Evolutionary conservation across 75 land plant species (phyloP).

Genomic region (Azolla pinnata): DNA sequence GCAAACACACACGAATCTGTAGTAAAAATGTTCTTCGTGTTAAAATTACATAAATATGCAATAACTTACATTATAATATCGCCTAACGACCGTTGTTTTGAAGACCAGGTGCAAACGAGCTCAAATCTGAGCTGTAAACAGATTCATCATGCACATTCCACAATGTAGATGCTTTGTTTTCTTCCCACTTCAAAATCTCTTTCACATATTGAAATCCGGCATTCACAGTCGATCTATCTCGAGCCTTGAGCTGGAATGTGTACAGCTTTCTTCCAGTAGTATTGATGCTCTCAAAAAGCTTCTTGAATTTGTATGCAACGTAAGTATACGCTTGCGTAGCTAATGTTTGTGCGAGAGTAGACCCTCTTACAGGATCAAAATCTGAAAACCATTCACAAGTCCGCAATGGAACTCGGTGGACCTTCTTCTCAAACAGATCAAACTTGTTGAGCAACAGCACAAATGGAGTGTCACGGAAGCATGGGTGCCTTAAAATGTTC

Average conservation of each 20-base stretch:
- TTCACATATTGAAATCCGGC: slow-evolving; percentile 77
- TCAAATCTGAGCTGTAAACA: slow-evolving; percentile 77
- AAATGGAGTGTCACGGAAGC: slow-evolving; percentile 63
- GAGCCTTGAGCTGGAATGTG: slow-evolving; percentile 72
- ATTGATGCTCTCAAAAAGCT: slow-evolving; percentile 50
- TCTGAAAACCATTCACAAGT: slow-evolving; percentile 81
- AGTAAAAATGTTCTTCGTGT: no score
- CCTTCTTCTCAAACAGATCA: slow-evolving; percentile 72
- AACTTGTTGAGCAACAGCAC: slow-evolving; percentile 79
- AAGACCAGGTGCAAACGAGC: slow-evolving; percentile 57
- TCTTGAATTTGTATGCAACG: slow-evolving; percentile 81
- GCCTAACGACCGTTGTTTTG: neutral
- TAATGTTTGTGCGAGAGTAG: slow-evolving; percentile 30
- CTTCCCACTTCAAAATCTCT: slow-evolving; percentile 90
- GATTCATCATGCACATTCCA: slow-evolving; percentile 50
- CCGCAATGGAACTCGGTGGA: slow-evolving; percentile 52
- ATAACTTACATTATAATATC: no score
- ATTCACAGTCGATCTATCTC: slow-evolving; percentile 56
- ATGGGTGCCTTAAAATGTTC: slow-evolving; percentile 60
- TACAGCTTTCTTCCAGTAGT: slow-evolving; percentile 65
- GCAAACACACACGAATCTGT: no score
- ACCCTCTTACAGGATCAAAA: slow-evolving; percentile 57
- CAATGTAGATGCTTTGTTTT: slow-evolving; percentile 45
- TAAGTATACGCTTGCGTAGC: slow-evolving; percentile 68
- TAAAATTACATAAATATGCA: neutral